Evolutionary conservation across 306 rosid species (phyloP), one percentile per base, ranked within the genome.

Genomic region (Oxytropis ochrocephala): DNA sequence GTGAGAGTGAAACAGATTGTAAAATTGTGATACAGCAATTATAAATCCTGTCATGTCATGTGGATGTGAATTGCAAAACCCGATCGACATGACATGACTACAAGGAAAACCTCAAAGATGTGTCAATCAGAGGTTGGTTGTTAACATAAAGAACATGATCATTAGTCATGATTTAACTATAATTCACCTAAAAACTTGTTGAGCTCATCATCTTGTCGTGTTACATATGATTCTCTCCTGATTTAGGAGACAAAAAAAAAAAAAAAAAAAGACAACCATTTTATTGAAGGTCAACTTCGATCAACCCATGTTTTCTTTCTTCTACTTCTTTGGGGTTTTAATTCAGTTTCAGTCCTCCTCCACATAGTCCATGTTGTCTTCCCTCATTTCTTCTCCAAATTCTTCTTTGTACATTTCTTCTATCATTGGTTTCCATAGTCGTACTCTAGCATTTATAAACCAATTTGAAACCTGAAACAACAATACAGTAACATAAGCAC

Each of bases 351-450:
- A 19, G 30, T 66, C 79, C 72, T 87, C 88, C 41, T 81, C 89
- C 72, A 81, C 82, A 27, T 75, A 85, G 38, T 85, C 89, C 30
- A 78, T 64, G 78, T 69, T 43, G 24, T 81, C 85, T 59, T 85
- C 87, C 39, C 83, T 83, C 4, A 83, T 53, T 70, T 91, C 95
- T 2, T 91, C 97, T 11, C 92, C 97, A 76, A 88, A 84, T 82
- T 91, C 97, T 76, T 86, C 88, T 73, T 83, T 86, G 82, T 90
- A 90, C 97, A 90, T 88, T 61, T 90, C 97, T 79, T 90, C 97
- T 69, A 90, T 90, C 97, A 90, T 90, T 35, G 97, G 97, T 69
- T 90, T 90, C 97, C 97, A 90, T 27, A 90, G 82, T 69, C 97
- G 83, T 74, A 90, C 97, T 4, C 97, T 41, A 2, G 97, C 97